Conservation (phyloP, 768 basidiomycete species). For the Porphyrellus cyaneotinctus region DNA sequence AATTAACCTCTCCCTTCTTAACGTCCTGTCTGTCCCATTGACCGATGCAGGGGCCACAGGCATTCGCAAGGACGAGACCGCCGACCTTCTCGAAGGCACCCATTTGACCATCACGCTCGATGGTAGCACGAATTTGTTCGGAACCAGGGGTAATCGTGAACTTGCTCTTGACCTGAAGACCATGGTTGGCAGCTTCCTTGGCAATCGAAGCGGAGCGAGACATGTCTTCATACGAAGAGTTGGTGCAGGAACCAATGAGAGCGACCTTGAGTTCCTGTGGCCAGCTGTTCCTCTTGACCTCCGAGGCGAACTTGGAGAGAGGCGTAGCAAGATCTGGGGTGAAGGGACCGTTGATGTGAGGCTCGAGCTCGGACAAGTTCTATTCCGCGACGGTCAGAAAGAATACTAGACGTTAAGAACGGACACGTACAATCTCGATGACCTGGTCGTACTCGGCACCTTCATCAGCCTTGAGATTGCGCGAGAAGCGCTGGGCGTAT, state of each 20-base stretch:
- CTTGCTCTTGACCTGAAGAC: constrained; percentile 83
- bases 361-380: constrained; percentile 97
- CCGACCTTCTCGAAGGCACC: constrained; percentile 82
- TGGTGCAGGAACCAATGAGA: constrained; percentile 99
- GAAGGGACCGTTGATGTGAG: constrained; percentile 99
- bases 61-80: constrained; percentile 93
- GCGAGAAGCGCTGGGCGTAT: constrained; percentile 84
- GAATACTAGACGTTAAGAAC: not conserved
- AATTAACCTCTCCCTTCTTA: constrained; percentile 94
- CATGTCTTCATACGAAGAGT: constrained; percentile 99
- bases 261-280: constrained; percentile 95
- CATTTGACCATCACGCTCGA: constrained; percentile 93
- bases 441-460: constrained; percentile 89
- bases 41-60: constrained; percentile 98
- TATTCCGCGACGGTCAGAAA: constrained; percentile 23
- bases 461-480: constrained; percentile 88
- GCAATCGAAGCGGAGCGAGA: constrained; percentile 94
- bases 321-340: constrained; percentile 99
- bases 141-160: constrained; percentile 99
- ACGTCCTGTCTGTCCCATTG: constrained; percentile 98
- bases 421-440: constrained; percentile 76
- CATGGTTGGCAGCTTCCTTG: constrained; percentile 81
- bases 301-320: constrained; percentile 89
- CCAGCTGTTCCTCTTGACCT: constrained; percentile 94
- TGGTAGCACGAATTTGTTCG: constrained; percentile 97